phyloP scores from a whole-genome alignment of 2,329 filamentous ascomycete genomes.

The Penicillium sp. region DNA sequence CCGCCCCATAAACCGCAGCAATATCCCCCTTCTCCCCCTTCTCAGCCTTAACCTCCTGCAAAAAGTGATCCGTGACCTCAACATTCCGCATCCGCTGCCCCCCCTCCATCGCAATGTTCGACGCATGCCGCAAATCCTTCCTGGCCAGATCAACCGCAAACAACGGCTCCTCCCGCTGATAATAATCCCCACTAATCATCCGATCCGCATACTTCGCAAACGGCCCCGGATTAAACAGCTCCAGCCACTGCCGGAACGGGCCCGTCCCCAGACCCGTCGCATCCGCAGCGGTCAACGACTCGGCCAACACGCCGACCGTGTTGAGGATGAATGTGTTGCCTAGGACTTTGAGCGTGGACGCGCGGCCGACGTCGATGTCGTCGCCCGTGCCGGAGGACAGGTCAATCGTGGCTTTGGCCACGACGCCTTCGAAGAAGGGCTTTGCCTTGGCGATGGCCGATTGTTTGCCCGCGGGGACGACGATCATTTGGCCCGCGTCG shows the following conservation, averaged over 20 bases:
- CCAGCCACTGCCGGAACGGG: slow-evolving; percentile 70
- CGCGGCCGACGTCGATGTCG: slow-evolving; percentile 70
- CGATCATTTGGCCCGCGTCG: slow-evolving; percentile 69
- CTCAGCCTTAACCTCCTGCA: slow-evolving; percentile 69
- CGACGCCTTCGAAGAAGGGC: slow-evolving; percentile 73
- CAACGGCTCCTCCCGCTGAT: slow-evolving; percentile 72
- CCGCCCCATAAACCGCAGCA: slow-evolving; percentile 78
- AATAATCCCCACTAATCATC: slow-evolving; percentile 76
- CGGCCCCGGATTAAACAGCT: slow-evolving; percentile 72
- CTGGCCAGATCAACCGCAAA: slow-evolving; percentile 80
- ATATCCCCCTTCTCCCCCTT: slow-evolving; percentile 74
- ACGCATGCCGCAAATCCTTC: slow-evolving; percentile 79
- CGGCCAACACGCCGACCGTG: slow-evolving; percentile 77
- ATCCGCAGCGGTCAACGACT: slow-evolving; percentile 77
- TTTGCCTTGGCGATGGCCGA: slow-evolving; percentile 63
- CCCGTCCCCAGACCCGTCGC: slow-evolving; percentile 74
- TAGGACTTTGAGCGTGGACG: slow-evolving; percentile 74
- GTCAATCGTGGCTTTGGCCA: slow-evolving; percentile 46
- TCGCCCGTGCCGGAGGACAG: slow-evolving; percentile 43
- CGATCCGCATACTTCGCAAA: slow-evolving; percentile 74
- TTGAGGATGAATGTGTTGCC: slow-evolving; percentile 86
- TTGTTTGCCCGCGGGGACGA: slow-evolving; percentile 69
- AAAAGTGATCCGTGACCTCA: slow-evolving; percentile 68
- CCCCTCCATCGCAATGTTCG: slow-evolving; percentile 62
- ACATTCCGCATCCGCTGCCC: slow-evolving; percentile 66